Evolutionary conservation across 371 early-diverging fungal species (phyloP).

Genomic region (Mycotypha africana): DNA sequence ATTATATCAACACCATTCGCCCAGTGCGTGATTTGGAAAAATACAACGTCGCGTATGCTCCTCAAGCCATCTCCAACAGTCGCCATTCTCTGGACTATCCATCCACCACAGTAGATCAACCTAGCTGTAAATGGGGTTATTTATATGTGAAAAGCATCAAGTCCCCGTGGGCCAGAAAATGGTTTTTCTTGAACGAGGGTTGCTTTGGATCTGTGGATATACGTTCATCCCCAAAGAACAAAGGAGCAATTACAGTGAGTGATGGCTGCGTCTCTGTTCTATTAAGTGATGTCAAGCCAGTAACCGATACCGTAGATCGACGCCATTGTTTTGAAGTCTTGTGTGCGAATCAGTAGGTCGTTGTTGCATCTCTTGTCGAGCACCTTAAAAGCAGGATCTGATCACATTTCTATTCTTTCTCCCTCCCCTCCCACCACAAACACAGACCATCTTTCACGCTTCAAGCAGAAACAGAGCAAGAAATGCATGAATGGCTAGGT

Average conservation of each 20-base stretch:
- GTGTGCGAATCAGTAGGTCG: slow-evolving; percentile 24
- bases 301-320: slow-evolving; percentile 51
- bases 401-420: background rate
- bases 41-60: slow-evolving; percentile 5
- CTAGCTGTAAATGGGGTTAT: slow-evolving; percentile 37
- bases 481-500: slow-evolving; percentile 63
- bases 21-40: slow-evolving; percentile 33
- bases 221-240: slow-evolving; percentile 29
- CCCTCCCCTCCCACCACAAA: too few species aligned
- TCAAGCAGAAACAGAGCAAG: slow-evolving; percentile 70
- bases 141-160: slow-evolving; percentile 29
- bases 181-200: slow-evolving; percentile 58
- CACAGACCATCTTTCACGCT: slow-evolving; percentile 42
- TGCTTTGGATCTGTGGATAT: slow-evolving; percentile 51
- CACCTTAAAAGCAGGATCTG: too few species aligned
- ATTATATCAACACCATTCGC: slow-evolving; percentile 27
- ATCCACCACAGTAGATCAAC: slow-evolving; percentile 1
- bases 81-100: slow-evolving; percentile 32
- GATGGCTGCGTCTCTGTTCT: slow-evolving; percentile 56
- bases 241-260: slow-evolving; percentile 51
- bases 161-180: slow-evolving; percentile 44
- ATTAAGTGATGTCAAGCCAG: slow-evolving; percentile 55
- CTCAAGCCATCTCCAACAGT: slow-evolving; percentile 1
- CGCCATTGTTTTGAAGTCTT: slow-evolving; percentile 74
- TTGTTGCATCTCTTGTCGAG: too few species aligned